Evolutionary conservation across 106 monocot genomes (phyloP).

Genomic region (Dioscorea dumetorum): DNA sequence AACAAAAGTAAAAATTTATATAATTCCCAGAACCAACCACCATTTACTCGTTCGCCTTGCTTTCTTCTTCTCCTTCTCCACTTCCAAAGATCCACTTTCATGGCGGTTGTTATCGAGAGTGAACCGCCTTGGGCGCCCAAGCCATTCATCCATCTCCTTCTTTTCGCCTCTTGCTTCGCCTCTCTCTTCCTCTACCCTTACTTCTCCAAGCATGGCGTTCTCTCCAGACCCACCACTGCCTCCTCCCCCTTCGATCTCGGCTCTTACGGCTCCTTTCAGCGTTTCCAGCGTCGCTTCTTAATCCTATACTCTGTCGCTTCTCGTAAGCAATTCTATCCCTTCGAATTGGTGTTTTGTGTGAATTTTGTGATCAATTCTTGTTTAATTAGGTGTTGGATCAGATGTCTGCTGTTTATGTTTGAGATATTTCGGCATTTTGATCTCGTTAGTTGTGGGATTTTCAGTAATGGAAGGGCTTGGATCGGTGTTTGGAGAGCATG

Average conservation of each 20-base stretch:
- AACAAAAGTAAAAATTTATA: too few relatives aligned
- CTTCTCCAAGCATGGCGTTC: conserved; percentile 33
- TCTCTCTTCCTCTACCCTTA: conserved; percentile 51
- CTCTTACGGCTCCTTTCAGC: conserved; percentile 39
- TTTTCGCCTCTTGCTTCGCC: conserved; percentile 56
- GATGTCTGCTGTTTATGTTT: conserved; percentile 6
- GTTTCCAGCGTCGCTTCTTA: conserved; percentile 79
- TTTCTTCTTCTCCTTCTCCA: too few relatives aligned
- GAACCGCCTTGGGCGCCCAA: conserved; percentile 49
- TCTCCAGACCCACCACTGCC: conserved; percentile 4
- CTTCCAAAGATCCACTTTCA: neutral
- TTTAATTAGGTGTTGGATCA: neutral
- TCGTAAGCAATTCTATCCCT: conserved; percentile 21
- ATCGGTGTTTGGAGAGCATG: conserved; percentile 60
- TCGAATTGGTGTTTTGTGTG: neutral
- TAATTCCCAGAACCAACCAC: too few relatives aligned
- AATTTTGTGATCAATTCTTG: neutral
- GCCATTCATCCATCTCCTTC: conserved; percentile 39
- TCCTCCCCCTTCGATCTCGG: conserved; percentile 43
- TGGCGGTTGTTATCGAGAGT: conserved; percentile 62
- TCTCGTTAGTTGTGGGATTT: neutral
- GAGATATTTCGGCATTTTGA: neutral
- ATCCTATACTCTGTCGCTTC: conserved; percentile 72
- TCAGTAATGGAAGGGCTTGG: conserved; percentile 65
- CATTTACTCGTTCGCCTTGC: too few relatives aligned